Conservation (phyloP, 805 yeast genomes). For the Hanseniaspora taiwanica region DNA sequence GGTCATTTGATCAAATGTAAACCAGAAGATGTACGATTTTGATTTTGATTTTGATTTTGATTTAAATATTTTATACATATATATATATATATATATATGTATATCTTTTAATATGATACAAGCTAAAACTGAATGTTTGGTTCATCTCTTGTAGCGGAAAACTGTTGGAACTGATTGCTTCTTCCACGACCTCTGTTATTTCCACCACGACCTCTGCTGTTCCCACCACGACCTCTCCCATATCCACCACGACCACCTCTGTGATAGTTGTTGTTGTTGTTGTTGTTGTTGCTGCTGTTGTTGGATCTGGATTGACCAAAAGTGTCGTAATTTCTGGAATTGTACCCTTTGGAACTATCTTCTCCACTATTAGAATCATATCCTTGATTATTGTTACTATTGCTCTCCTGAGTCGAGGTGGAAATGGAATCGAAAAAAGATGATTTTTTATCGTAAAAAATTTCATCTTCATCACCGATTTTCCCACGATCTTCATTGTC, state of each 20-base stretch:
- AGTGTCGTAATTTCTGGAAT: no score
- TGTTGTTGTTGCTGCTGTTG: conserved; percentile 12
- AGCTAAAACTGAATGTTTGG: no score
- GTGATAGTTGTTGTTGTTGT: conserved; percentile 9
- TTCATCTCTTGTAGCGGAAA: no score
- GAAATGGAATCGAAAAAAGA: conserved; percentile 86
- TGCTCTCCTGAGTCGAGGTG: conserved; percentile 41
- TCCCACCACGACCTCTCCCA: conserved; percentile 1
- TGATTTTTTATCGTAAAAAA: conserved; percentile 60
- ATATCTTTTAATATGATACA: no score
- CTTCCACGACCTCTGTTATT: not conserved
- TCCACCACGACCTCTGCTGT: not conserved
- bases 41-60: no score
- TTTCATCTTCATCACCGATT: conserved; percentile 7
- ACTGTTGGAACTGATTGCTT: no score
- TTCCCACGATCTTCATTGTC: conserved; percentile 4
- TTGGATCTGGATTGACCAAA: conserved; percentile 59
- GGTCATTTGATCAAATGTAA: conserved; percentile 48
- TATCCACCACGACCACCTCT: conserved; percentile 9
- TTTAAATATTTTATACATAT: no score
- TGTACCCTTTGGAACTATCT: no score
- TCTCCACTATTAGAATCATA: no score
- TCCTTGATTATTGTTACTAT: no score
- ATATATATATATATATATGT: no score
- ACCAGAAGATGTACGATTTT: conserved; percentile 57